Base-by-base conservation (phyloP, 345 rosid species). In the Eucalyptus rudis region DNA sequence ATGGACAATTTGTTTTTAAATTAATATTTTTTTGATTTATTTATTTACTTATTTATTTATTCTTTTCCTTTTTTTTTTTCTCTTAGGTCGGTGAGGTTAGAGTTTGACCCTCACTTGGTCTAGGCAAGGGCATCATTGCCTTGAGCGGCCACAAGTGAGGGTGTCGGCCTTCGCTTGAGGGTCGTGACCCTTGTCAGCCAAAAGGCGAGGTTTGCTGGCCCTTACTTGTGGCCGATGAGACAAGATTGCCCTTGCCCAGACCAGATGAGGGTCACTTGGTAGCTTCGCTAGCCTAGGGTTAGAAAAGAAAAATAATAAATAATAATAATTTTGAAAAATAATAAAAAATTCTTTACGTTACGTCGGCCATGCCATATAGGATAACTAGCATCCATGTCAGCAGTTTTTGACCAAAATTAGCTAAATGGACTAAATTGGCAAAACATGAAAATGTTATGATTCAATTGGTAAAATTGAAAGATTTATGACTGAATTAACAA, bases 301-400 rank as follows among this genome's bases (percentile, higher is more conserved):
- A 56, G 62, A 25, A 10, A 24, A 56, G 27, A 20, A 20, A 54
- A 20, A 54, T 7, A 54, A 54, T 20, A 0, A 56, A 54, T 4
- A 56, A 56, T 22, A 56, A 24, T 9, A 9, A 9, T 2, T 56
- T 56, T 22, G 62, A 56, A 56, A 22, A 56, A 10, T 8, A 24
- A 24, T n/a, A 8, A 56, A 56, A 56, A 56, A 10, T 24, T 56
- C 3, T 9, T 56, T 56, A 25, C 6, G 10, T 24, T 56, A 56
- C 0, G 6, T 56, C 0, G 6, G 1, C 1, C 1, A 0, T 56
- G 62, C 29, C 13, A 56, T 25, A 22, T 56, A 24, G 1, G 62
- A 56, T 56, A 25, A 56, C 2, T 56, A 25, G 13, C 29, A 4
- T 22, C 3, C 13, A 56, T 22, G 29, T 24, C 6, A 56, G 0